Base-by-base conservation (phyloP, 768 basidiomycete genomes). In the Xerocomus spinulosus region DNA sequence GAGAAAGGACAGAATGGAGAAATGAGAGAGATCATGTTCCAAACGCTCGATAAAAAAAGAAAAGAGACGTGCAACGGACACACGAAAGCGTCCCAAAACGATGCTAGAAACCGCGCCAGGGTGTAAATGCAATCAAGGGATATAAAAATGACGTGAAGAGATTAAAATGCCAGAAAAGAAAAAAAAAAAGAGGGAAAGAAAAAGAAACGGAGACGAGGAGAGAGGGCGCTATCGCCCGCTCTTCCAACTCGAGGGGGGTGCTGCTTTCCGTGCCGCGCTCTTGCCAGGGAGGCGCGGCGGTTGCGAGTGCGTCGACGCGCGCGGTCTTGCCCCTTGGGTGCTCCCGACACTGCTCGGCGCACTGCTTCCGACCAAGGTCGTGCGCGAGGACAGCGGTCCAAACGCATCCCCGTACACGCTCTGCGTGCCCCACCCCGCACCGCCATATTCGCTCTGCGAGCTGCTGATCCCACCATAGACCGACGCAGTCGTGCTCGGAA, bases 401-500 rank as follows among this genome's bases (percentile, higher is more conserved):
- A 82, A 80, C 8, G 75, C 63, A 50, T 85, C 85, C 12, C 86
- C 89, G 56, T 89, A 89, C 39, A 78, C 81, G 56, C 83, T 89
- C 55, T 76, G 74, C 35, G 84, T 77, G 18, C 69, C 72, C 68
- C 78, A 81, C 9, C 70, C 68, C 5, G 70, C 62, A 32, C 79
- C 79, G 26, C 83, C 85, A 58, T 79, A 82, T 44, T 82, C 82
- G 59, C 85, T 87, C 47, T 79, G 75, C 21, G 80, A 77, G 44
- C 76, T 73, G 49, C 70, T 66, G 42, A 67, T 49, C 23, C 75
- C 80, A 25, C 75, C 77, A 61, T 83, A 88, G 71, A 81, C 78
- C 30, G 84, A 80, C 7, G 35, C 5, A 52, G 78, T n/a, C 54
- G 29, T 61, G 18, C 70, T 62, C 5, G 83, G 80, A 63, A 79